Base-by-base conservation (phyloP, 2,329 filamentous ascomycete genomes). In the Colletotrichum sp. region DNA sequence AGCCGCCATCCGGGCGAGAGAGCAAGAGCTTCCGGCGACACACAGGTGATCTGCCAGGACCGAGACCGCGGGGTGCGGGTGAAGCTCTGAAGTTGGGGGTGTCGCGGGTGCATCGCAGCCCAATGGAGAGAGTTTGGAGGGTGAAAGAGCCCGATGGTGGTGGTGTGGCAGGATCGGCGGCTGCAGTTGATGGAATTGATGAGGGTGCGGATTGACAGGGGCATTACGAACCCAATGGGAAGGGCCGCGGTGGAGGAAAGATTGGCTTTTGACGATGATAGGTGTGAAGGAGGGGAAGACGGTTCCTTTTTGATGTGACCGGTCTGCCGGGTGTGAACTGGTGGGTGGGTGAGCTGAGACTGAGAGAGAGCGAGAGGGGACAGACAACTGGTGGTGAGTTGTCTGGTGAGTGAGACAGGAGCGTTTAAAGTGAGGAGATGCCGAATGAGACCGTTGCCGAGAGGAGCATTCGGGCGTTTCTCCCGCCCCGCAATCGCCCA, bases 91-190 rank as follows among this genome's bases (percentile, higher is more conserved):
- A 59, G 64, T 36, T 55, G 16, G 64, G 55, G 63, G 69, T 39
- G 36, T 72, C 52, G 62, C 52, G 36, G 69, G 73, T 76, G 73
- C 73, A 76, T 76, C 39, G 70, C 73, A 76, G 70, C 73, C 73
- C 59, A 64, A 76, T 76, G 63, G 57, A 22, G 57, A 44, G 32
- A 64, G 72, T 76, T 57, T 44, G 16, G 57, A 44, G 30, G 39
- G 12, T 69, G 57, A 6, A 59, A 69, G 64, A 34, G 59, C 70
- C 70, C 70, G 73, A 76, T 64, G 57, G 36, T 72, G 57, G 30
- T 72, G 44, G 73, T 76, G 73, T 76, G 73, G 70, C 63, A 72
- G 73, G 73, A 76, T 76, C 70, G 64, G 73, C 73, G 73, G 70
- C 44, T 73, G 69, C 64, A 64, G 64, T 69, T 59, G 73, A 65